Conservation (phyloP, 2,329 filamentous ascomycete species). For the Penicillium paneum region DNA sequence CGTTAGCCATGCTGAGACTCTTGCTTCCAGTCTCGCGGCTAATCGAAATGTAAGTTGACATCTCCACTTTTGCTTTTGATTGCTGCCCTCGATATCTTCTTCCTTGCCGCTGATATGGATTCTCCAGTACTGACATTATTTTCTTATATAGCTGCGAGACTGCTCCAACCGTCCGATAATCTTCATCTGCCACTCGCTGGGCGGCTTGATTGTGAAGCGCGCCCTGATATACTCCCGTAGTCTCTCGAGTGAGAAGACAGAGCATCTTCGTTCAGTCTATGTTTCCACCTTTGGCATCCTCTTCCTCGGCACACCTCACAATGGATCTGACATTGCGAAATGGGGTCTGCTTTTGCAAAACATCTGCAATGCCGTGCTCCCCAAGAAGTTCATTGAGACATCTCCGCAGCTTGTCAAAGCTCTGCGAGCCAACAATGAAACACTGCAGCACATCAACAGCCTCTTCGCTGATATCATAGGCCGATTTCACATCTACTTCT, state of each 20-base stretch:
- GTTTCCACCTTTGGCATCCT: constrained; percentile 73
- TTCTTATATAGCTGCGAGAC: constrained; percentile 35
- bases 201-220: constrained; percentile 69
- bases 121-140: constrained; percentile 1
- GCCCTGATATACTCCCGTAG: constrained; percentile 66
- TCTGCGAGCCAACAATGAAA: constrained; percentile 71
- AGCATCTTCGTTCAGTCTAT: constrained; percentile 65
- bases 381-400: constrained; percentile 63
- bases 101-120: not conserved
- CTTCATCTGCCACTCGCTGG: constrained; percentile 71
- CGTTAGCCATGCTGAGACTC: constrained; percentile 67
- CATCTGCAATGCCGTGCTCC: constrained; percentile 64
- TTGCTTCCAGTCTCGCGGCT: constrained; percentile 61
- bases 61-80: not conserved
- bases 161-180: constrained; percentile 65
- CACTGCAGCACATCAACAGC: constrained; percentile 68
- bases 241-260: constrained; percentile 56
- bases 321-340: constrained; percentile 64
- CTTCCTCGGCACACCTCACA: constrained; percentile 74
- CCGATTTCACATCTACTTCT: constrained; percentile 71
- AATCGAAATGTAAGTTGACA: constrained; percentile 53
- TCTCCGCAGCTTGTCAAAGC: constrained; percentile 67
- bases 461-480: constrained; percentile 70
- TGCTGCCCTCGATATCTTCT: not conserved
- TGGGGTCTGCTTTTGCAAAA: constrained; percentile 67